phyloP scores from a whole-genome alignment of 345 rosid species.

The Hibiscus trionum region DNA sequence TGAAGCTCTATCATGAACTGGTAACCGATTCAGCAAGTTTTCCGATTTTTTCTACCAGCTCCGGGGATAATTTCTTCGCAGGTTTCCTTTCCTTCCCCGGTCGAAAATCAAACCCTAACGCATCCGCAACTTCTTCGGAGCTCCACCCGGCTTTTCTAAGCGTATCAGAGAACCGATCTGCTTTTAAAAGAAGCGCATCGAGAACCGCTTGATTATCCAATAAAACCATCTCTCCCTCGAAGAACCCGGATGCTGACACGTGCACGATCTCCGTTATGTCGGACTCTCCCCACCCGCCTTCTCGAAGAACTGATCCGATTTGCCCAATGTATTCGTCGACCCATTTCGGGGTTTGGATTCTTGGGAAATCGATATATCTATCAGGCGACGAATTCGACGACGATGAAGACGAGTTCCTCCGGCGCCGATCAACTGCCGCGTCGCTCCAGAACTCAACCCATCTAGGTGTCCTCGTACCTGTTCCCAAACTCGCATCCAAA shows the following conservation, averaged over 20 bases:
- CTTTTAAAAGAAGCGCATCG: slow-evolving; percentile 76
- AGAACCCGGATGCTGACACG: slow-evolving; percentile 84
- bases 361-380: slow-evolving; percentile 55
- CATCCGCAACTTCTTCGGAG: slow-evolving; percentile 93
- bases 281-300: slow-evolving; percentile 89
- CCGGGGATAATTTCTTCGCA: slow-evolving; percentile 63
- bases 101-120: slow-evolving; percentile 75
- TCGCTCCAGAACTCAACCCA: slow-evolving; percentile 99
- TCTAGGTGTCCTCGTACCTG: slow-evolving; percentile 52
- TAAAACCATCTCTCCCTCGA: slow-evolving; percentile 70
- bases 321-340: slow-evolving; percentile 59
- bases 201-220: slow-evolving; percentile 73
- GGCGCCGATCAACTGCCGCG: slow-evolving; percentile 66
- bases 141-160: slow-evolving; percentile 97
- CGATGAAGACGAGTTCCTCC: slow-evolving; percentile 57
- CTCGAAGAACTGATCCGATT: slow-evolving; percentile 77
- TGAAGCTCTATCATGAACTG: slow-evolving; percentile 35
- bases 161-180: slow-evolving; percentile 82
- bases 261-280: slow-evolving; percentile 66
- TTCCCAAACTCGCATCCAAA: slow-evolving; percentile 44
- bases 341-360: slow-evolving; percentile 70
- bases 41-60: slow-evolving; percentile 63
- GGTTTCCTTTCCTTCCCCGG: slow-evolving; percentile 71
- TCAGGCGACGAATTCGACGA: slow-evolving; percentile 76
- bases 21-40: slow-evolving; percentile 82